phyloP scores from a whole-genome alignment of 78 protist species.

The Emiliania huxleyi region DNA sequence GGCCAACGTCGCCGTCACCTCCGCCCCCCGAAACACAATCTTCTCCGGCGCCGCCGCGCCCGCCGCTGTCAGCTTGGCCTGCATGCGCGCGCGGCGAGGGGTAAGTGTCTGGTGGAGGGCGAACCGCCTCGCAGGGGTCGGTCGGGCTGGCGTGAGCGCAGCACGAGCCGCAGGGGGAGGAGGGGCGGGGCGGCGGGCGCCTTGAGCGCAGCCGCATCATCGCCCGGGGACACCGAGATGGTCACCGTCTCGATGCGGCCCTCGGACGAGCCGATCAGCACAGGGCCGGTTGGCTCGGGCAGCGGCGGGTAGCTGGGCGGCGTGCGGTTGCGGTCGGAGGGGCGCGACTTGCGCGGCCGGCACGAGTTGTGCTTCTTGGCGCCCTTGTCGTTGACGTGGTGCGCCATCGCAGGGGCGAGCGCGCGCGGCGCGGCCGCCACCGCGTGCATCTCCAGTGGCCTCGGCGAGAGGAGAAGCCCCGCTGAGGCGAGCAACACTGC shows the following conservation, averaged over 20 bases:
- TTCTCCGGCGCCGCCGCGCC: not conserved
- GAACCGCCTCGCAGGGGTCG: too few species aligned
- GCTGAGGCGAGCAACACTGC: not conserved
- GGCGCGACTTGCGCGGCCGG: not conserved
- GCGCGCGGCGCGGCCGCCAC: not conserved
- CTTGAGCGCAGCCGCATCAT: not conserved
- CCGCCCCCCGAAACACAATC: not conserved
- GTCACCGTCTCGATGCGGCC: not conserved
- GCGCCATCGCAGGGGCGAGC: not conserved
- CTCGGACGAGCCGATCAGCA: not conserved
- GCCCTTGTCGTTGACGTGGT: not conserved
- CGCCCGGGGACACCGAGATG: not conserved
- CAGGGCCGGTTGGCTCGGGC: not conserved
- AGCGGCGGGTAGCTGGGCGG: not conserved
- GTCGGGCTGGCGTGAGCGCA: too few species aligned
- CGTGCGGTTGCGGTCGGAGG: conserved; percentile 1
- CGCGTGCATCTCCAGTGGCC: not conserved
- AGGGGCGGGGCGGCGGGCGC: too few species aligned
- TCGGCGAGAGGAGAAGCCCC: not conserved
- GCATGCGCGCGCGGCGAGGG: too few species aligned
- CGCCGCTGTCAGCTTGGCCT: not conserved
- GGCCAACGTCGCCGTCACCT: not conserved
- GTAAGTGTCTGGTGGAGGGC: too few species aligned
- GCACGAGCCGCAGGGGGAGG: too few species aligned
- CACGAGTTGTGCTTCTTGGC: not conserved